Evolutionary conservation across 495 filamentous ascomycete genomes (phyloP), one percentile per base, ranked within the genome.

Genomic region (Annulohypoxylon nitens): DNA sequence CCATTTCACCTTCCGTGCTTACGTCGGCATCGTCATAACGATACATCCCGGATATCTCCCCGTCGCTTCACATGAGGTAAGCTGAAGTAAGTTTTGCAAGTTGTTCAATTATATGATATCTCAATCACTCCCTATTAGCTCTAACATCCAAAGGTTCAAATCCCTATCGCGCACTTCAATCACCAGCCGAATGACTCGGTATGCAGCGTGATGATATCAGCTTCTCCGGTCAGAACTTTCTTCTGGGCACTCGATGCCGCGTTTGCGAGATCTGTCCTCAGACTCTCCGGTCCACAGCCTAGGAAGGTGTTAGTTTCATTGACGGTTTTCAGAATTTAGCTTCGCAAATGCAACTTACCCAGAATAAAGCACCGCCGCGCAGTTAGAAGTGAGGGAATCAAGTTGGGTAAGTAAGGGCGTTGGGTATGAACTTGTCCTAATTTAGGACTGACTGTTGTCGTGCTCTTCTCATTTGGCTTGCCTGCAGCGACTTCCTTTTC

Each of bases 191-290:
- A 78, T 30, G 74, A 93, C 81, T 94, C 92, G 8, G 91, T 88
- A 82, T 94, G 92, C 71, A 94, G 73, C 74, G 89, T 92, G 48
- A 94, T 85, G 81, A 93, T 91, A 64, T 93, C 90, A 18, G 62
- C 60, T 12, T 85, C 81, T 41, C 87, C 86, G 7, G 72, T 78
- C 82, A 89, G 84, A 3, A 94, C 89, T 61, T 84, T 82, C 45
- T 79, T 79, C 81, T 94, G 92, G 74, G 91, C 80, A 53, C 85
- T 79, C 0, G 92, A 92, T 25, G 92, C 90, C 0, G 89, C 85
- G 67, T 85, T 88, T 14, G 87, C 85, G 20, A 94, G 87, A 69
- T 92, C 91, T 7, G 89, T 83, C 65, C 92, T 83, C 87, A 94
- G 90, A 59, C 84, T 79, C 20, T 90, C 88, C 9, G 92, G 90